Percentiles rank a stretch among this genome's conserved stretches.
Conservation (phyloP, 768 basidiomycete genomes). For the Mycena pura region DNA sequence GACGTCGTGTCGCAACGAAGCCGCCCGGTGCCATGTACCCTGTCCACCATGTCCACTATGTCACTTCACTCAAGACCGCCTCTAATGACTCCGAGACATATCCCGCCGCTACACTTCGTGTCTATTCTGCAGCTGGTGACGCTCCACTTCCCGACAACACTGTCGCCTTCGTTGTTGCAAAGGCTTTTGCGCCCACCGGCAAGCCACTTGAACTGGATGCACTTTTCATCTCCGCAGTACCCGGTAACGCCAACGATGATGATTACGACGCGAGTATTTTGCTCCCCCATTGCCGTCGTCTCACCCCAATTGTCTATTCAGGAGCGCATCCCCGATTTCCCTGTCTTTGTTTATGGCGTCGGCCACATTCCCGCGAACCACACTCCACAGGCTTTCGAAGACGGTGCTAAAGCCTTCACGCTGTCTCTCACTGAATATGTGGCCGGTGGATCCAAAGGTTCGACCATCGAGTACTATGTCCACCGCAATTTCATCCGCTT, state of each 20-base stretch:
- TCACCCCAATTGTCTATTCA: too few relatives aligned
- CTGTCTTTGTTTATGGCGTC: neutral
- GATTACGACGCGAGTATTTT: neutral
- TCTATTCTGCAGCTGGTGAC: neutral
- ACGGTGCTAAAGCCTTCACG: neutral
- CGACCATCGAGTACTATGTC: neutral
- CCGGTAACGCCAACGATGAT: neutral
- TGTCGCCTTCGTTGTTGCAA: constrained; percentile 6
- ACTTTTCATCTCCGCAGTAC: neutral
- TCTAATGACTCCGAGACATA: neutral
- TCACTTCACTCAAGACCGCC: neutral
- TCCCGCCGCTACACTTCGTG: neutral
- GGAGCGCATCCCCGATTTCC: neutral
- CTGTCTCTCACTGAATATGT: neutral
- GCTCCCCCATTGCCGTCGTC: too few relatives aligned
- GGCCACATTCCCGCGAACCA: neutral
- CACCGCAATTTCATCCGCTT: neutral
- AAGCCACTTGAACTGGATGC: neutral
- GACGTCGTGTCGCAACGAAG: neutral
- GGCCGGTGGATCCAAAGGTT: neutral
- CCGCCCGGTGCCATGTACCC: neutral
- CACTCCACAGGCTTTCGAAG: neutral
- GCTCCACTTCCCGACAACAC: constrained; percentile 4
- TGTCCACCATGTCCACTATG: neutral
- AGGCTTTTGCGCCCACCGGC: neutral